Conservation (phyloP, 2,329 filamentous ascomycete species). For the Epicoccum sorghinum region DNA sequence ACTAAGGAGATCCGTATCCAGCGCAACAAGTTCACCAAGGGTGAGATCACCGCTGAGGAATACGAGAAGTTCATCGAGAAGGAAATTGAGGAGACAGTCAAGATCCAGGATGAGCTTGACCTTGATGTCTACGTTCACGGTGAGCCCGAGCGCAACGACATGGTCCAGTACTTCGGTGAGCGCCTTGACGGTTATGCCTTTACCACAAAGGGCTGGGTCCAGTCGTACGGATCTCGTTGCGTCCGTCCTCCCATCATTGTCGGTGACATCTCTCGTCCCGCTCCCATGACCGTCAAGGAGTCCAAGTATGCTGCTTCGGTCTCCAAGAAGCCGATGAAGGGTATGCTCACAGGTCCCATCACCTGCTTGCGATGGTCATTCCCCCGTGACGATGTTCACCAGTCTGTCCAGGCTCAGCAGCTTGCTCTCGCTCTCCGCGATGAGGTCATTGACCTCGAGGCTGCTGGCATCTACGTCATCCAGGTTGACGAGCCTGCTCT, state of each 20-base stretch:
- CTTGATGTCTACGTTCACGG: slow-evolving; percentile 98
- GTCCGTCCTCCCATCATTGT: slow-evolving; percentile 98
- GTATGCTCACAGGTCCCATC: slow-evolving; percentile 99
- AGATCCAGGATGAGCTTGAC: slow-evolving; percentile 97
- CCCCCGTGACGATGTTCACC: slow-evolving; percentile 99
- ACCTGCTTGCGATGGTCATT: slow-evolving; percentile 99
- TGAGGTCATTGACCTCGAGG: slow-evolving; percentile 97
- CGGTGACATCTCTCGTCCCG: slow-evolving; percentile 95
- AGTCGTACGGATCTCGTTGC: slow-evolving; percentile 97
- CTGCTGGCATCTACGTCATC: slow-evolving; percentile 95
- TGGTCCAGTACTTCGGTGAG: slow-evolving; percentile 99
- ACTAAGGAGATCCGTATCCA: slow-evolving; percentile 97
- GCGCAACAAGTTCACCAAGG: slow-evolving; percentile 99
- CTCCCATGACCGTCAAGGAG: slow-evolving; percentile 99
- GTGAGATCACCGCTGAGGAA: slow-evolving; percentile 87
- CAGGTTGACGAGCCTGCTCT: slow-evolving; percentile 99
- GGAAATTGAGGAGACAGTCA: slow-evolving; percentile 94
- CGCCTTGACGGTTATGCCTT: slow-evolving; percentile 95
- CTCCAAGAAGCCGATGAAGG: slow-evolving; percentile 99
- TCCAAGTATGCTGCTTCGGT: slow-evolving; percentile 97
- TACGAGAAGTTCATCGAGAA: slow-evolving; percentile 99
- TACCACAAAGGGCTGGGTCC: slow-evolving; percentile 98
- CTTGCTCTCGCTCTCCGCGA: slow-evolving; percentile 97
- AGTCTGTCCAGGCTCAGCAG: slow-evolving; percentile 98
- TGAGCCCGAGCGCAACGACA: slow-evolving; percentile 99